Conservation (phyloP, 2,329 filamentous ascomycete species). For the Botrytis hyacinthi region DNA sequence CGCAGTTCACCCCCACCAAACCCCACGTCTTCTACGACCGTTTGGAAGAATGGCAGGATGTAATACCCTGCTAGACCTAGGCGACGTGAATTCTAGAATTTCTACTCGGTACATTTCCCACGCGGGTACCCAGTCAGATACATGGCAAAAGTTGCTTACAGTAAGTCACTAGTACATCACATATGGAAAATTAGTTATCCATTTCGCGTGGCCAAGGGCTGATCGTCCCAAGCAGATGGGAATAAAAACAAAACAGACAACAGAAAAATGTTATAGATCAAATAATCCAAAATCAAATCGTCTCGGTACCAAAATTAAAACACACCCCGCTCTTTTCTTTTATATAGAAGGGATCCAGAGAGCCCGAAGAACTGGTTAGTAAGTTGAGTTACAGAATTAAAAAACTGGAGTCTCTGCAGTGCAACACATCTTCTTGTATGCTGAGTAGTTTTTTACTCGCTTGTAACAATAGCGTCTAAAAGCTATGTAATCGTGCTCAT, state of each 20-base stretch:
- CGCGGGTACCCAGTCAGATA: neutral
- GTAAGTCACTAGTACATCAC: neutral
- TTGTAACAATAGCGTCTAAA: neutral
- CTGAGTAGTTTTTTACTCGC: neutral
- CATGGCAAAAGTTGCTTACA: neutral
- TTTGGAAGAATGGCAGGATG: neutral
- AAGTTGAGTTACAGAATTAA: neutral
- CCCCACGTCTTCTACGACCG: constrained; percentile 1
- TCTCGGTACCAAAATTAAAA: neutral
- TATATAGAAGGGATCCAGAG: neutral
- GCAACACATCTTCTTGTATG: neutral
- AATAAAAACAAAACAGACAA: neutral
- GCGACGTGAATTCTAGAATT: neutral
- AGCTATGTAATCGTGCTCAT: neutral
- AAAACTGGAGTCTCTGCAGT: neutral
- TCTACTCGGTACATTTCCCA: neutral
- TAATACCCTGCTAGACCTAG: constrained; percentile 7
- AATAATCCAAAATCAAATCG: neutral
- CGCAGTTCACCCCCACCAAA: constrained; percentile 11
- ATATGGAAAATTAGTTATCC: neutral
- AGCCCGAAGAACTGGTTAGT: constrained; percentile 7
- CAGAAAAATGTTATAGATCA: neutral
- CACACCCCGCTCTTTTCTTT: neutral
- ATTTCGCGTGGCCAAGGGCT: neutral
- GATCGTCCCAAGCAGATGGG: neutral